Conservation (phyloP, 331 rosid genomes). For the Saraca asoca region DNA sequence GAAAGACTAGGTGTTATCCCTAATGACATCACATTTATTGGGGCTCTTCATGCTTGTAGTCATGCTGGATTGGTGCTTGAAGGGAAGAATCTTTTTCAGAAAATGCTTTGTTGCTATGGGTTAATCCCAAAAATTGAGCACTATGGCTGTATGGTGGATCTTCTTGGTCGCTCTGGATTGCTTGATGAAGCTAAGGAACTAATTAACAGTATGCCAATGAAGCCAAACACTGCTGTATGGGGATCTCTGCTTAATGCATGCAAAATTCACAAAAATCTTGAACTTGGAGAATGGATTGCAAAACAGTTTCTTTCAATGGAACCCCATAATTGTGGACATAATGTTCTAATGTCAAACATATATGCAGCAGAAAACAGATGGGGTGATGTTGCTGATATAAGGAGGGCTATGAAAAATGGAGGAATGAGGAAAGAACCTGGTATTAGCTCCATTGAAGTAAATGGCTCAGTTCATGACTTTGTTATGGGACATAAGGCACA, state of each 20-base stretch:
- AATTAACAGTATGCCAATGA: slow-evolving; percentile 58
- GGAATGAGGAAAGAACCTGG: slow-evolving; percentile 68
- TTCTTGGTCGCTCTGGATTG: slow-evolving; percentile 60
- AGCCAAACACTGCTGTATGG: slow-evolving; percentile 53
- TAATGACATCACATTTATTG: slow-evolving; percentile 57
- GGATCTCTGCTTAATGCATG: slow-evolving; percentile 75
- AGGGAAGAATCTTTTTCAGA: slow-evolving; percentile 54
- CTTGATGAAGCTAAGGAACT: slow-evolving; percentile 54
- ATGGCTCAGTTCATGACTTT: slow-evolving; percentile 64
- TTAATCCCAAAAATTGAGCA: slow-evolving; percentile 51
- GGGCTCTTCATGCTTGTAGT: slow-evolving; percentile 66
- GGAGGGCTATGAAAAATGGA: slow-evolving; percentile 49
- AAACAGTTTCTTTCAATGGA: slow-evolving; percentile 56
- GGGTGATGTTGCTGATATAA: slow-evolving; percentile 54
- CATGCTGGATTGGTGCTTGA: slow-evolving; percentile 64
- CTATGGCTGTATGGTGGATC: slow-evolving; percentile 50
- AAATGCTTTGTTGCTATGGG: slow-evolving; percentile 47
- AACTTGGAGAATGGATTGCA: slow-evolving; percentile 63
- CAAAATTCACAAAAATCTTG: slow-evolving; percentile 51
- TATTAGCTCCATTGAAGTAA: slow-evolving; percentile 59
- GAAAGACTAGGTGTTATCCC: slow-evolving; percentile 48
- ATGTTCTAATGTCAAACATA: slow-evolving; percentile 66
- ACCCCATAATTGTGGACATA: slow-evolving; percentile 55
- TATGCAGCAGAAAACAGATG: slow-evolving; percentile 66
- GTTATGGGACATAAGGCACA: slow-evolving; percentile 57